Base-by-base conservation (phyloP, 306 rosid species). In the Trifolium pratense region DNA sequence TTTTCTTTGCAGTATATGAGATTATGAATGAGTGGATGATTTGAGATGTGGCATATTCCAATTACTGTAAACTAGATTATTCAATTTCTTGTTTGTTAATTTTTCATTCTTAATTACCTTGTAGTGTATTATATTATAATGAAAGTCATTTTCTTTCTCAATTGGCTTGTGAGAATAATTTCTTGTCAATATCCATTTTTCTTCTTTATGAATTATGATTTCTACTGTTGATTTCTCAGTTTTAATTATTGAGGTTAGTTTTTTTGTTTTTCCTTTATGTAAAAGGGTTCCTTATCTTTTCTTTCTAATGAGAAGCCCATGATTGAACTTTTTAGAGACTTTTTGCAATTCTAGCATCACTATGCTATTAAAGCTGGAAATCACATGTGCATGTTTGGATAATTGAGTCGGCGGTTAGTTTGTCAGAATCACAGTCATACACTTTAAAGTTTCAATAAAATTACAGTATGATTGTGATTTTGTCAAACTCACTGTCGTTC, bases 11-110 rank as follows among this genome's bases (percentile, higher is more conserved):
- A 77, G 70, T 43, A 57, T 64, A 40, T 45, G 75, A 80, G 76
- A 88, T 55, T 80, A 49, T 80, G 85, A 76, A 49, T 80, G 85
- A 76, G 71, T 81, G 84, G 66, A 66, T 81, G 32, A 17, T 76
- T 66, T 72, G 23, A 25, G 79, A 18, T 62, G 78, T 69, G 43
- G 66, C 55, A 75, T 59, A 81, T 69, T 82, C 82, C 82, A 75
- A 66, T 79, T 66, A 37, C 59, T 77, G 42, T 56, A 72, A 62
- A 29, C 60, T 67, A 75, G 71, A 52, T 70, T 55, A 52, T 70
- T 55, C 74, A 67, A 51, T 48, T 69, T 42, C 23, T 61, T 73
- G 68, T 76, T 73, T 77, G 66, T 70, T 60, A 71, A 60, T 80
- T 75, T 78, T 69, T 73, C 70, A 84, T 79, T 82, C 68, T 75